These are phyloP conservation scores for Nepenthes gracilis DNA, from an alignment of 148 eudicot species.

Conservation along the genomic window DNA sequence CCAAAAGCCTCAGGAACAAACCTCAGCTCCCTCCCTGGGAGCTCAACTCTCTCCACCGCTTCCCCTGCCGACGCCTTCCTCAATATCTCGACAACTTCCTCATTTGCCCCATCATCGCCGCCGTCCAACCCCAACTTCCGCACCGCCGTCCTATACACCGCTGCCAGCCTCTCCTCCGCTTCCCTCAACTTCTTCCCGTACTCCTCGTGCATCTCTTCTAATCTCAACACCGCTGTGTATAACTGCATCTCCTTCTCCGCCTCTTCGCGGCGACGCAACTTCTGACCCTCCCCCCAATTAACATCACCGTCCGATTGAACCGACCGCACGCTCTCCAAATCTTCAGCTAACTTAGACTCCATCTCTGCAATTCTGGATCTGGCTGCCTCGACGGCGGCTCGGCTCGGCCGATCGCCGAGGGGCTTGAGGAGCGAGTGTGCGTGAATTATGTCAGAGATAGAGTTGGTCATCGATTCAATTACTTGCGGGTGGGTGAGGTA, in stretches of 20 bases:
- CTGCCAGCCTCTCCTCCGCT: slow-evolving; percentile 27
- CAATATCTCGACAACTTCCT: slow-evolving; percentile 7
- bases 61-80: slow-evolving; percentile 6
- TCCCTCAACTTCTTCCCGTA: slow-evolving; percentile 24
- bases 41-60: slow-evolving; percentile 14
- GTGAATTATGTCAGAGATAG: slow-evolving; percentile 8
- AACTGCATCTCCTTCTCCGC: slow-evolving; percentile 12
- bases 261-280: neutral
- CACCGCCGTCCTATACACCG: slow-evolving; percentile 25
- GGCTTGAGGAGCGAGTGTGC: slow-evolving; percentile 1
- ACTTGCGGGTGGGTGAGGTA: slow-evolving; percentile 4
- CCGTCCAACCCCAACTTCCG: slow-evolving; percentile 4
- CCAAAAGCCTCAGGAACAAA: slow-evolving; percentile 18
- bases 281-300: neutral
- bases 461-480: neutral
- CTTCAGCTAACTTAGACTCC: neutral
- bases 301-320: too few species aligned
- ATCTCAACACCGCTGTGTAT: slow-evolving; percentile 22
- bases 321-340: neutral
- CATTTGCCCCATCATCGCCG: slow-evolving; percentile 10
- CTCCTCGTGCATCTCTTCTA: slow-evolving; percentile 38
- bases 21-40: slow-evolving; percentile 14
- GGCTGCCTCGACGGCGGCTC: slow-evolving; percentile 2
- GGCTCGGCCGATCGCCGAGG: slow-evolving; percentile 3
- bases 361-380: slow-evolving; percentile 4